Evolutionary conservation across 805 yeast species (phyloP), one percentile per base, ranked within the genome.

Genomic region (Martiniozyma abietophila): DNA sequence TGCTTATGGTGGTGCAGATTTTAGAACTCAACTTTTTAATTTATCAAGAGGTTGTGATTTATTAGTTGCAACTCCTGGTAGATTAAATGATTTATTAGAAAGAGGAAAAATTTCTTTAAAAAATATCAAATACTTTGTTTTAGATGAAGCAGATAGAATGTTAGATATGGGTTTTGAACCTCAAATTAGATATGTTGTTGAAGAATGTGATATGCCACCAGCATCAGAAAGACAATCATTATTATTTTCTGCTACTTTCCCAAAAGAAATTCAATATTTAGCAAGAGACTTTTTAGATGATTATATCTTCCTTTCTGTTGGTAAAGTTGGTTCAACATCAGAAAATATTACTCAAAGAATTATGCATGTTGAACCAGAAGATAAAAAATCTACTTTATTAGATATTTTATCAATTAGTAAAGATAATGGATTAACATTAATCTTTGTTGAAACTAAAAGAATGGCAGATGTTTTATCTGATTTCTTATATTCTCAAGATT

Each of bases 131-230:
- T 92, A 84, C 64, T 74, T 92, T 60, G 96, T 92, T 34, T 73
- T 92, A 49, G 98, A 89, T 65, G 98, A 89, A 73, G 98, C 98
- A 56, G 98, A 92, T 67, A 84, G 98, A 71, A 92, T 92, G 98
- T 78, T 92, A 67, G 98, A 92, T 76, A 92, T 92, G 97, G 98
- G 98, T 74, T 92, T 92, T 69, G 98, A 92, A 71, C 96, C 96
- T 47, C 98, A 92, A 73, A 92, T 92, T 59, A 84, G 98, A 75
- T 82, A 86, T 61, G 89, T 92, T 56, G 98, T 92, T 43, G 94
- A 89, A 64, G 94, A 82, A 48, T 88, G 94, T 70, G 97, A 86
- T 61, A 92, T 92, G 98, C 96, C 99, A 43, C 77, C 69, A 46
- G 94, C 83, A 38, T 67, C 73, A 41, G 72, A 80, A 52, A 81